These are phyloP conservation scores for Alternaria angustiovoidea DNA, from an alignment of 2,329 filamentous ascomycete species.

Conservation along the genomic window DNA sequence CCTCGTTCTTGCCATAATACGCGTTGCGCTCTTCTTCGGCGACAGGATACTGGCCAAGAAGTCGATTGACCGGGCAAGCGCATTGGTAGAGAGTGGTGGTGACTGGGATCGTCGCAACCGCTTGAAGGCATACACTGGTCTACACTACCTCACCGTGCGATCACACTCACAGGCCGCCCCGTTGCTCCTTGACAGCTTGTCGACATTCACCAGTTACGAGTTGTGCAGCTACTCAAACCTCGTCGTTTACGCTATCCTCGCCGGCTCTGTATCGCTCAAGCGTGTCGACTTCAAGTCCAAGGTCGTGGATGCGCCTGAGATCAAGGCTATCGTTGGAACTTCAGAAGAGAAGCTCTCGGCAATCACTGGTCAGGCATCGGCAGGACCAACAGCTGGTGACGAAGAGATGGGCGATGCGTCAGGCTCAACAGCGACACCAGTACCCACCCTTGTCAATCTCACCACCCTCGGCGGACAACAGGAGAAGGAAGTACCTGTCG, in stretches of 20 bases:
- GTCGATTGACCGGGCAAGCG: constrained; percentile 87
- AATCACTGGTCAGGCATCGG: constrained; percentile 79
- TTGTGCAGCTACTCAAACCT: constrained; percentile 95
- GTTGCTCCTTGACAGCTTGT: constrained; percentile 93
- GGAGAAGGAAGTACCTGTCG: constrained; percentile 81
- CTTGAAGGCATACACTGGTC: constrained; percentile 96
- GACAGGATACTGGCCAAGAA: constrained; percentile 93
- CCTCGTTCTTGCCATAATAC: constrained; percentile 93
- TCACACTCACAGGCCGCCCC: constrained; percentile 90
- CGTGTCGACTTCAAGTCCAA: constrained; percentile 99
- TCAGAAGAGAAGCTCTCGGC: constrained; percentile 87
- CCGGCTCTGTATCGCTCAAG: constrained; percentile 92
- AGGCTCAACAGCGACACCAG: constrained; percentile 58
- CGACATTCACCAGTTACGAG: constrained; percentile 98
- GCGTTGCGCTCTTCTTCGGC: constrained; percentile 93
- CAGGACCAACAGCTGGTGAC: constrained; percentile 78
- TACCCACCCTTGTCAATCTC: constrained; percentile 82
- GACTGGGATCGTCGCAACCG: constrained; percentile 99
- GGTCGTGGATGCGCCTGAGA: constrained; percentile 97
- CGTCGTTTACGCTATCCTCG: constrained; percentile 94
- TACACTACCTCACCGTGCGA: constrained; percentile 90
- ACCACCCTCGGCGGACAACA: constrained; percentile 83
- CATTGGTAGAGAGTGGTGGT: constrained; percentile 90
- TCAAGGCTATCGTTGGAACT: constrained; percentile 93
- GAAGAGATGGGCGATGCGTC: constrained; percentile 73